Evolutionary conservation across 148 eudicot species (phyloP).

Genomic region (Persicaria maculosa): DNA sequence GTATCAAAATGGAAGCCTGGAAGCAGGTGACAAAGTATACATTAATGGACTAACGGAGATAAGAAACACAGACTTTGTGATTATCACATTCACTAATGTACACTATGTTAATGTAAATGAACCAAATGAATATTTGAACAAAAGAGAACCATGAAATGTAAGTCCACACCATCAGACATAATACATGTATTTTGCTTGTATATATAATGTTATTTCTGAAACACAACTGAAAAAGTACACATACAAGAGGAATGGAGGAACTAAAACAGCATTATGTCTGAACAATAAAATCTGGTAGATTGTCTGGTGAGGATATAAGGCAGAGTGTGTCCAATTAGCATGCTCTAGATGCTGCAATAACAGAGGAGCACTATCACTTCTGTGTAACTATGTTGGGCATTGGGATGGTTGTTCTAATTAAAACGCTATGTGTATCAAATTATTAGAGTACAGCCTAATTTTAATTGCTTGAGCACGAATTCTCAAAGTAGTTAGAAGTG

Average conservation of each 20-base stretch:
- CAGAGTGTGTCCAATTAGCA: neutral
- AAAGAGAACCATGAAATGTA: neutral
- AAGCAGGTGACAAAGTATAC: slow-evolving; percentile 16
- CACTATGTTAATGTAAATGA: neutral
- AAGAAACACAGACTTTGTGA: neutral
- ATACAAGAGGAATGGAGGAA: neutral
- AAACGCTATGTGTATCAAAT: neutral
- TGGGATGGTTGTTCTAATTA: neutral
- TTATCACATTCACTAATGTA: neutral
- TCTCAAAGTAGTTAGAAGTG: neutral
- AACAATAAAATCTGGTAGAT: neutral
- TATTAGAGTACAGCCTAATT: neutral
- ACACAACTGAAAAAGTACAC: neutral
- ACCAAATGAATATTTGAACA: neutral
- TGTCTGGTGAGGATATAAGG: neutral
- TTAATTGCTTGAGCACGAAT: neutral
- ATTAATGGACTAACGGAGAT: neutral
- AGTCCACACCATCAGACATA: neutral
- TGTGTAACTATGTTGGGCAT: neutral
- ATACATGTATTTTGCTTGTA: neutral
- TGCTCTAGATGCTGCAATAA: neutral
- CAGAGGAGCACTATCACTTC: neutral
- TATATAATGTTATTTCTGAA: neutral
- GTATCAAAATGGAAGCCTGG: slow-evolving; percentile 91
- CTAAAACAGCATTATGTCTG: neutral